phyloP scores from a whole-genome alignment of 495 filamentous ascomycete genomes.

The Xeromyces bisporus region DNA sequence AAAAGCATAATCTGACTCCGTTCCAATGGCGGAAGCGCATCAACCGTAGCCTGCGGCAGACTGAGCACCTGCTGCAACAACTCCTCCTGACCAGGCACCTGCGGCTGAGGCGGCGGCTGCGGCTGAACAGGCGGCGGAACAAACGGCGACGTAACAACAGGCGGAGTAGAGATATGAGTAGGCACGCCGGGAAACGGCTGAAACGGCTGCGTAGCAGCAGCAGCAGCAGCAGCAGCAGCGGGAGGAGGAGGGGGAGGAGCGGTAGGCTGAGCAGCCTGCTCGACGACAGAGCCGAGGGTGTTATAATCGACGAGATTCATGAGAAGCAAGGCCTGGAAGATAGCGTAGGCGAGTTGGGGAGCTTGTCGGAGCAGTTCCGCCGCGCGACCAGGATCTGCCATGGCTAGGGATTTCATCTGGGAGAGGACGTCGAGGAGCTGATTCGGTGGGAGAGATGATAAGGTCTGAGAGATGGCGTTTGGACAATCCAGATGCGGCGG shows the following conservation, averaged over 20 bases:
- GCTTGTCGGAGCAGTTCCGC: slow-evolving; percentile 77
- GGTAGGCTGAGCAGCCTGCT: slow-evolving; percentile 30
- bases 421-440: slow-evolving; percentile 88
- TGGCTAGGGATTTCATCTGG: slow-evolving; percentile 83
- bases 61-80: slow-evolving; percentile 58
- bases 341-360: slow-evolving; percentile 85
- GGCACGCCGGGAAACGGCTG: slow-evolving; percentile 21
- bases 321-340: slow-evolving; percentile 86
- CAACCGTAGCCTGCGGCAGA: slow-evolving; percentile 59
- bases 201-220: slow-evolving; percentile 19
- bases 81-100: slow-evolving; percentile 40
- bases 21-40: slow-evolving; percentile 53
- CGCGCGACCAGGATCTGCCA: slow-evolving; percentile 63
- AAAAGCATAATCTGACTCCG: slow-evolving; percentile 62
- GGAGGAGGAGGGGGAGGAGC: slow-evolving; percentile 17
- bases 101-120: slow-evolving; percentile 22
- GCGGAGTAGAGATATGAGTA: slow-evolving; percentile 36
- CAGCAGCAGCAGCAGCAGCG: slow-evolving; percentile 11
- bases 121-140: slow-evolving; percentile 28
- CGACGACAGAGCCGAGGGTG: slow-evolving; percentile 38
- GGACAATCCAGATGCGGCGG: slow-evolving; percentile 65
- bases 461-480: slow-evolving; percentile 79
- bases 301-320: slow-evolving; percentile 76
- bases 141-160: slow-evolving; percentile 40
- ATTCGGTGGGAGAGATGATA: slow-evolving; percentile 65